Evolutionary conservation across 2,329 filamentous ascomycete species (phyloP).

Genomic region (Monilinia fructigena): DNA sequence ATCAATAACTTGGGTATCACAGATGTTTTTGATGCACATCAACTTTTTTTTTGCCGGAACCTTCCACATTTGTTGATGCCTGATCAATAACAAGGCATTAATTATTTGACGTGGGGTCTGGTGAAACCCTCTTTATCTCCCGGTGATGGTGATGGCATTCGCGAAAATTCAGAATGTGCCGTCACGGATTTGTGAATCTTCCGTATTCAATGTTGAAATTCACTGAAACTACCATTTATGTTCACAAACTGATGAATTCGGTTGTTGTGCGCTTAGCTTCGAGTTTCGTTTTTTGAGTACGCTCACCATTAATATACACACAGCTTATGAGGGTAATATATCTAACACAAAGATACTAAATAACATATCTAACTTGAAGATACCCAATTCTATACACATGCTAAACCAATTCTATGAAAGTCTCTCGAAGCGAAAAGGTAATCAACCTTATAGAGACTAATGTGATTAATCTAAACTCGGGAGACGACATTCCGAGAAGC

Average conservation of each 20-base stretch:
- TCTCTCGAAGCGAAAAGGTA: neutral
- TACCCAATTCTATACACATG: neutral
- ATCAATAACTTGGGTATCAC: neutral
- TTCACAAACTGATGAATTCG: neutral
- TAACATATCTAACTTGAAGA: neutral
- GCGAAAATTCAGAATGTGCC: no score
- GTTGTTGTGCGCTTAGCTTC: no score
- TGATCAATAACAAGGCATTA: conserved; percentile 10
- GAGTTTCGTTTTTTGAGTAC: no score
- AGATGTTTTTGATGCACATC: conserved; percentile 13
- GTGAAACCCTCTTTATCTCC: neutral
- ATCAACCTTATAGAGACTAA: neutral
- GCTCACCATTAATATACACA: no score
- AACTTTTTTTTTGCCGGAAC: conserved; percentile 25
- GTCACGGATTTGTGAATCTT: no score
- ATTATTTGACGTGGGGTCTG: neutral
- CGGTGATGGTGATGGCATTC: neutral
- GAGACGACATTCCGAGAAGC: neutral
- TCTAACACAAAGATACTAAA: neutral
- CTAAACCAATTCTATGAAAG: neutral
- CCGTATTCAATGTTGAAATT: no score
- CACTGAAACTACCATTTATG: neutral
- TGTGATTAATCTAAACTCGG: neutral
- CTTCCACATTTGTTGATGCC: conserved; percentile 18
- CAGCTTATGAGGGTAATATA: no score